Base-by-base conservation (phyloP, 169 alveolate species). In the Plasmodium billcollinsi region DNA sequence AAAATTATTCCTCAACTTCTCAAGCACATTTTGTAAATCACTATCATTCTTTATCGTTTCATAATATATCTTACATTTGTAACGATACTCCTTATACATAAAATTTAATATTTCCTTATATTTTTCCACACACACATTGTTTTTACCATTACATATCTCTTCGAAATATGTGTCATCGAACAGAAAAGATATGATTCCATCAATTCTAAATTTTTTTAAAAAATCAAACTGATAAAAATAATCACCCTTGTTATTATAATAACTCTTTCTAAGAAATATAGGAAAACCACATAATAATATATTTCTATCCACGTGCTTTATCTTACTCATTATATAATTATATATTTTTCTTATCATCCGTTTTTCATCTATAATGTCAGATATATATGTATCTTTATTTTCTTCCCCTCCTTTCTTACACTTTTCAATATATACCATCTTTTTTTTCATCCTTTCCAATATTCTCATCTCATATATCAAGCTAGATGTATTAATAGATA, bases 261-360 rank as follows among this genome's bases (percentile, higher is more conserved):
- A 62, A 11, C 29, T 24, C 45, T 62, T 62, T 26, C 61, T 86
- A 54, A 66, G 24, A 15, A 83, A 24, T 56, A 86, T 72, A 11
- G 92, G 92, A 39, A 86, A 86, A 0, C 92, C 92, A 2, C 78
- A 71, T 61, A 86, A 65, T 39, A 86, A 50, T 62, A 86, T 65
- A 21, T 86, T 86, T 2, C 18, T 70, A 33, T 86, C 85, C 63
- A 50, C 50, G 12, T 21, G 33, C 49, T 86, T 86, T 72, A 86
- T 86, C 73, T 61, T 72, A 33, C 45, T 33, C 61, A 52, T 12
- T 39, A 86, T 21, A 39, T 63, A 50, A 7, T 72, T 8, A 43
- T 71, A 86, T 8, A 54, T 66, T 6, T 50, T 58, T 12, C 50
- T 73, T n/a, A 59, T 8, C 6, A 69, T 20, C 21, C 43, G 14